Conservation (phyloP, 768 basidiomycete species). For the Chiua virens region DNA sequence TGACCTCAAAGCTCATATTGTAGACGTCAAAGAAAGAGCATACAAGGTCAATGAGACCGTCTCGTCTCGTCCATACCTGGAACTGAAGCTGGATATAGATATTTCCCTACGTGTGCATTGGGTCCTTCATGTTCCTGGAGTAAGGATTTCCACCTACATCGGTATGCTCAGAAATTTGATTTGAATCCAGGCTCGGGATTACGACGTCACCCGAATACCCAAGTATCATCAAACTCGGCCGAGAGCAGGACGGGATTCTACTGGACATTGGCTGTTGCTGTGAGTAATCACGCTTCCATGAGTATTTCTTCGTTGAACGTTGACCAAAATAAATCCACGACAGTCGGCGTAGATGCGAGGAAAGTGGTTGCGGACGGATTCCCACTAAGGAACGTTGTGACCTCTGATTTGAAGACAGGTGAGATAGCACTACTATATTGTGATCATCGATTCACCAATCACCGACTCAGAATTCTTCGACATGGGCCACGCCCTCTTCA, state of each 20-base stretch:
- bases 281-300: conserved; percentile 19
- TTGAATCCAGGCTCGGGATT: conserved; percentile 9
- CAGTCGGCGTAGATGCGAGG: conserved; percentile 36
- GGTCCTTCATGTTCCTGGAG: conserved; percentile 24
- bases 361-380: conserved; percentile 44
- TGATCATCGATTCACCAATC: too few species aligned
- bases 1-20: conserved; percentile 28
- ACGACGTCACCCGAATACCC: conserved; percentile 18
- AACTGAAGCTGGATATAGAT: conserved; percentile 11
- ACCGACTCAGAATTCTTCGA: conserved; percentile 51
- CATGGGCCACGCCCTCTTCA: conserved; percentile 62
- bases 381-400: conserved; percentile 38
- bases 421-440: background rate
- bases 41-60: conserved; percentile 23
- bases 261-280: conserved; percentile 49
- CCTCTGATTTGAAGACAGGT: conserved; percentile 41
- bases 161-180: background rate
- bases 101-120: conserved; percentile 31
- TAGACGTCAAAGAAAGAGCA: conserved; percentile 30
- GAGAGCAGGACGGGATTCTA: conserved; percentile 37
- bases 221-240: conserved; percentile 35
- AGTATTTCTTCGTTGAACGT: too few species aligned
- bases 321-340: too few species aligned
- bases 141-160: background rate
- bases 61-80: background rate